phyloP scores from a whole-genome alignment of 257 asterid species.

The Nicotiana tomentosiformis region DNA sequence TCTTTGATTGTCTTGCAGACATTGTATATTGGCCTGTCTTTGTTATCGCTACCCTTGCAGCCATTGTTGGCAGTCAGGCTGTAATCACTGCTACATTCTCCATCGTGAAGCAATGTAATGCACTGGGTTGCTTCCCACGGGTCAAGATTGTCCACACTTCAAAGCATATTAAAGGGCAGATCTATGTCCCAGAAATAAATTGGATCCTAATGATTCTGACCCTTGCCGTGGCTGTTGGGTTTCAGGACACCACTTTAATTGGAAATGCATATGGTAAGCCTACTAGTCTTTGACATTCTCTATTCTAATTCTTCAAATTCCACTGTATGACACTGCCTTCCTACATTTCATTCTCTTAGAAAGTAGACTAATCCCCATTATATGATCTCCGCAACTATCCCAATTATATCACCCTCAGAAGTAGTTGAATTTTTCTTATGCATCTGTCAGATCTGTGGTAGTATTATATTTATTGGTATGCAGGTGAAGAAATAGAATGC shows the following conservation, averaged over 20 bases:
- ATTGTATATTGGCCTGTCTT: constrained; percentile 54
- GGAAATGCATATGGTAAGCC: constrained; percentile 70
- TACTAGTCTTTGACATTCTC: not conserved
- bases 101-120: constrained; percentile 58
- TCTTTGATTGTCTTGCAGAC: constrained; percentile 27
- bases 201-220: constrained; percentile 63
- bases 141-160: constrained; percentile 64
- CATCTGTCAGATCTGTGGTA: not conserved
- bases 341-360: not conserved
- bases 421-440: not conserved
- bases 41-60: constrained; percentile 53
- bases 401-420: not conserved
- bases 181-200: constrained; percentile 64
- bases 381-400: not conserved
- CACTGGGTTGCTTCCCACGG: constrained; percentile 62
- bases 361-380: not conserved
- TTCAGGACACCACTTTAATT: constrained; percentile 45
- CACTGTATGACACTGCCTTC: not conserved
- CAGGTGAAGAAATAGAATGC: not conserved
- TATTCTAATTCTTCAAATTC: not conserved
- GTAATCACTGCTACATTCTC: constrained; percentile 65
- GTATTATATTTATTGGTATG: not conserved
- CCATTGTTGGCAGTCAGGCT: constrained; percentile 59
- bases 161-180: constrained; percentile 51
- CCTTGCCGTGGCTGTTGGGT: constrained; percentile 51